Base-by-base conservation (phyloP, 163 green algal species). In the Prototheca stagnorum region DNA sequence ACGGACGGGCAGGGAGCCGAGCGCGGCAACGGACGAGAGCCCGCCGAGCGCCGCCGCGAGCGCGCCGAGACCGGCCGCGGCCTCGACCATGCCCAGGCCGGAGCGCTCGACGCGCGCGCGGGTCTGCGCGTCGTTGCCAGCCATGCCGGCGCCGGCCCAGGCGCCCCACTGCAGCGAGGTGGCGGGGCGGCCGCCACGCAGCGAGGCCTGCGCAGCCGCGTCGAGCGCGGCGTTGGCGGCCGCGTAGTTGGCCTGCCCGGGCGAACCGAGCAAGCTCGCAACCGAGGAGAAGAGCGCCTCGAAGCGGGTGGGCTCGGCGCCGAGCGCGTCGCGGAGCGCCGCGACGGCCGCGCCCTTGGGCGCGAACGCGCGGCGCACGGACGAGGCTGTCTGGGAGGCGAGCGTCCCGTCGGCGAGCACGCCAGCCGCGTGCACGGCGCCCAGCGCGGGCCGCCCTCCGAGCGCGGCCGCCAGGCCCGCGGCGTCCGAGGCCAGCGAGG, bases 211-310 rank as follows among this genome's bases (percentile, higher is more conserved):
- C 9, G 58, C 58, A 15, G 53, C 15, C 17, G n/a, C 47, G 26
- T 93, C 82, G 19, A 93, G 59, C 4, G 61, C 64, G 9, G 73
- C 55, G 52, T 94, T 94, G 27, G 80, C 84, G 3, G 79, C 61
- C 19, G 72, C 75, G 57, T 92, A 94, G n/a, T n/a, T 92, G 56
- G 73, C 64, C 62, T 95, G 85, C 19, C 84, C 85, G 8, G 78
- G 68, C 0, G 66, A 75, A 12, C 85, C 84, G 28, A 93, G 67
- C 20, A 79, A 54, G 7, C 69, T 43, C 2, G 72, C 65, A 11
- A 79, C 66, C 0, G 68, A 80, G 14, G 74, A 82, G 50, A 82
- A 85, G 35, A 70, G 34, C 5, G 66, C 20, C 22, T 15, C 23
- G 0, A 45, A 51, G 4, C 1, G 19, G 27, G 58, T 35, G 35